Evolutionary conservation across 352 stramenopile species (phyloP), one percentile per base, ranked within the genome.

Genomic region (Phytophthora pini): DNA sequence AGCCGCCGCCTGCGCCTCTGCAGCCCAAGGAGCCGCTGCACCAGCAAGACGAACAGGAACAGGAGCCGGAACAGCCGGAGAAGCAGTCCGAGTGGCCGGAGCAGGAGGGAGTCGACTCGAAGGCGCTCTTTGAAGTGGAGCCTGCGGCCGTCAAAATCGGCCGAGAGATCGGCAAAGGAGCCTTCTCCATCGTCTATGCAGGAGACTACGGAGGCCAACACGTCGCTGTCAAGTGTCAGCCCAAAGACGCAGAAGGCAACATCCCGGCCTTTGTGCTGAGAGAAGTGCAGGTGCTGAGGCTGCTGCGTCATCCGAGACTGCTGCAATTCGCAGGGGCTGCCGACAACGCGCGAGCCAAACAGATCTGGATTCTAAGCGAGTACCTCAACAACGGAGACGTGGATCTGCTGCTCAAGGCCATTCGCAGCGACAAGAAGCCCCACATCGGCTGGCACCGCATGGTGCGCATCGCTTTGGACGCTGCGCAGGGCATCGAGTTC

Each of bases 401-500:
- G 3, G 83, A 91, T 60, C 55, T 87, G 43, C 65, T 93, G 48
- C 72, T 94, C 17, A 82, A 85, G 43, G 58, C 65, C 13, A 89
- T 88, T 54, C 84, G 84, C 38, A 82, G 65, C 9, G 72, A 70
- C 1, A 68, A 70, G 13, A 68, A 70, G 32, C 5, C 55, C 1
- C 86, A 94, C 34, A 54, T 90, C 24, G 84, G 86, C 22, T 95
- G 88, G 88, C 52, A 72, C 9, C 50, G 72, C 12, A 79, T 91
- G 44, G 65, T 79, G 11, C 84, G 82, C 40, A 90, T 94, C 44
- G 87, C 84, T 11, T 67, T 94, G 24, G 88, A 97, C 47, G 76
- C 87, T 5, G 94, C 96, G 0, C 76, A 89, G 49, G 97, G 95
- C 59, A 93, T 99, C 55, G 83, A 93, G 49, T 99, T 99, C 77